Evolutionary conservation across 805 yeast genomes (phyloP), one percentile per base, ranked within the genome.

Genomic region (Ascoidea tarda): DNA sequence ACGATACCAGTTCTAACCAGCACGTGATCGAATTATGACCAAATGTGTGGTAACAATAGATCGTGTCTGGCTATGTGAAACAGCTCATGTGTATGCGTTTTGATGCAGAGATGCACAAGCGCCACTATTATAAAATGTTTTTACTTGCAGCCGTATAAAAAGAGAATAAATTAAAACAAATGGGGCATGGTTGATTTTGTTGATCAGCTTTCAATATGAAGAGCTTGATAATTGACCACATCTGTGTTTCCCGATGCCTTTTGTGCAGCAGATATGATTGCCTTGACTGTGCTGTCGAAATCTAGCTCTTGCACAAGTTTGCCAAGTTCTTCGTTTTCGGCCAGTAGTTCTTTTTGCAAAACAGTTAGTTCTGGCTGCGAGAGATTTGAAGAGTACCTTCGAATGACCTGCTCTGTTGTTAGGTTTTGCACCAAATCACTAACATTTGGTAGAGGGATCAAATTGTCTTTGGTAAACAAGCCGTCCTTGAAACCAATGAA

Each of bases 201-300:
- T 21, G 28, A 21, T 21, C 28, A 21, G 28, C 28, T 21, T 55
- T 67, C 71, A 31, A 70, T 57, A 2, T 60, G 59, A 52, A 69
- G 59, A 5, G 66, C 60, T 47, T 64, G 67, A 55, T 71, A 71
- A 55, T 72, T 69, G 16, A 71, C 64, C 6, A 62, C 66, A 49
- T 65, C 65, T 45, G 59, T 57, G 12, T 63, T 62, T 6, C 69
- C 70, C 32, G 71, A 62, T 16, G 57, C 57, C 44, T 63, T 67
- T 51, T 69, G 67, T 1, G 74, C 71, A 8, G 69, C 60, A 6
- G 69, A 70, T 46, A 71, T 60, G 5, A 66, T 58, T 2, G 69
- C 64, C 52, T 68, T 64, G 21, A 71, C 52, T 56, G 62, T 61
- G 5, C 56, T 57, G 3, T 61, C 65, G 21, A 68, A 58, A 6